Conservation (phyloP, 495 filamentous ascomycete species). For the Xylaria acuta region DNA sequence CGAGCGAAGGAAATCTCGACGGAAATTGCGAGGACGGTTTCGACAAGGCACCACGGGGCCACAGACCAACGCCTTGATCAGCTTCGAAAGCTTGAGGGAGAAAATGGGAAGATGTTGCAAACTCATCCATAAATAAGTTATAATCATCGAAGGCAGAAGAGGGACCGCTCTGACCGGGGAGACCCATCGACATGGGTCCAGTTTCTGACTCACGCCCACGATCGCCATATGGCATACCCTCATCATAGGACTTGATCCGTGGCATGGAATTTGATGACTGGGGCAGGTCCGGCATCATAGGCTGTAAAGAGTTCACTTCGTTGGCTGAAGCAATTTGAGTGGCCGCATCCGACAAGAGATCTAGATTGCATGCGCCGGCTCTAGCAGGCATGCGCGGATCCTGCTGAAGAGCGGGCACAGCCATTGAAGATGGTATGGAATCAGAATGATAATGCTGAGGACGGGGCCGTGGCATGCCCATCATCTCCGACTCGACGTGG, state of each 20-base stretch:
- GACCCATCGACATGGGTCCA: slow-evolving; percentile 46
- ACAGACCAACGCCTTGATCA: slow-evolving; percentile 54
- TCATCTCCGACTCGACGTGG: slow-evolving; percentile 53
- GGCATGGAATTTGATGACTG: slow-evolving; percentile 45
- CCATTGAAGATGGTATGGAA: slow-evolving; percentile 45
- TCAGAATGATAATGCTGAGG: slow-evolving; percentile 48
- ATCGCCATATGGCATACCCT: slow-evolving; percentile 50
- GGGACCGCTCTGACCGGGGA: slow-evolving; percentile 46
- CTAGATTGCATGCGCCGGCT: slow-evolving; percentile 58
- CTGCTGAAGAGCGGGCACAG: slow-evolving; percentile 44
- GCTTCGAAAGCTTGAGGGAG: slow-evolving; percentile 55
- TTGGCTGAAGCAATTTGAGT: slow-evolving; percentile 56
- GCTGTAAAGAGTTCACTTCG: slow-evolving; percentile 55
- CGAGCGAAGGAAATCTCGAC: slow-evolving; percentile 70
- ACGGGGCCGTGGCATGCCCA: slow-evolving; percentile 46
- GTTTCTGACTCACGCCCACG: slow-evolving; percentile 50
- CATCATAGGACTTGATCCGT: slow-evolving; percentile 55
- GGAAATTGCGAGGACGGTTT: slow-evolving; percentile 69
- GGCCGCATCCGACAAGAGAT: slow-evolving; percentile 58
- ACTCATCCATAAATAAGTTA: slow-evolving; percentile 60
- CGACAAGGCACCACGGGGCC: slow-evolving; percentile 49
- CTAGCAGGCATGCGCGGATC: slow-evolving; percentile 50
- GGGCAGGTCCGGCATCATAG: slow-evolving; percentile 52
- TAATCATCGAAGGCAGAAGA: slow-evolving; percentile 53
- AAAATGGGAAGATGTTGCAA: slow-evolving; percentile 53